phyloP scores from a whole-genome alignment of 2,329 filamentous ascomycete genomes.

The Coniella lustricola region DNA sequence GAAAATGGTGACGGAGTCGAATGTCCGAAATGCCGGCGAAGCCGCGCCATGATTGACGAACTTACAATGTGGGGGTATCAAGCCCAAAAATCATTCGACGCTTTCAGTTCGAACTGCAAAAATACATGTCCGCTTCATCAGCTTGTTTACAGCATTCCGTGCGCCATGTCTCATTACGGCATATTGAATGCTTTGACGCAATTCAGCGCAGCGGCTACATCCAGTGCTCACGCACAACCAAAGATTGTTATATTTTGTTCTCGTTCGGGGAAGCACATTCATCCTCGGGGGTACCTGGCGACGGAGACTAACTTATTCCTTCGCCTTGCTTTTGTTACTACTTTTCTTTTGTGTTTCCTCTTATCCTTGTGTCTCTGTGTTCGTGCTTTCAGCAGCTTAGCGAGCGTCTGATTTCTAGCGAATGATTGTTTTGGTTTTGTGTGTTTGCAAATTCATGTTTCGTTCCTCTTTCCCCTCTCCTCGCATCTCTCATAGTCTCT shows the following conservation, averaged over 20 bases:
- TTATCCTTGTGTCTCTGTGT: slow-evolving; percentile 25
- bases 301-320: not conserved
- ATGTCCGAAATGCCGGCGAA: slow-evolving; percentile 36
- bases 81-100: slow-evolving; percentile 13
- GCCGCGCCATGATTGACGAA: slow-evolving; percentile 31
- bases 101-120: slow-evolving; percentile 17
- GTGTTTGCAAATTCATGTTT: not conserved
- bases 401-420: slow-evolving; percentile 29
- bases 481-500: slow-evolving; percentile 18
- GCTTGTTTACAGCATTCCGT: slow-evolving; percentile 18
- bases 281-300: not conserved
- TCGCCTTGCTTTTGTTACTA: slow-evolving; percentile 22
- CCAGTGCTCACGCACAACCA: slow-evolving; percentile 16
- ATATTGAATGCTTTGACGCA: slow-evolving; percentile 17
- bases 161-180: not conserved
- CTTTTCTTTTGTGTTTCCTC: slow-evolving; percentile 25
- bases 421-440: not conserved
- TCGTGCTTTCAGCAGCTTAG: slow-evolving; percentile 28
- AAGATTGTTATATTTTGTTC: slow-evolving; percentile 25
- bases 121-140: slow-evolving; percentile 16
- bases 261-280: slow-evolving; percentile 22
- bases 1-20: slow-evolving; percentile 78
- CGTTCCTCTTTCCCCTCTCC: slow-evolving; percentile 18
- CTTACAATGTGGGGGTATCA: slow-evolving; percentile 14
- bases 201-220: slow-evolving; percentile 18